Conservation (phyloP, 2,329 filamentous ascomycete species). For the Monosporascus sp. region DNA sequence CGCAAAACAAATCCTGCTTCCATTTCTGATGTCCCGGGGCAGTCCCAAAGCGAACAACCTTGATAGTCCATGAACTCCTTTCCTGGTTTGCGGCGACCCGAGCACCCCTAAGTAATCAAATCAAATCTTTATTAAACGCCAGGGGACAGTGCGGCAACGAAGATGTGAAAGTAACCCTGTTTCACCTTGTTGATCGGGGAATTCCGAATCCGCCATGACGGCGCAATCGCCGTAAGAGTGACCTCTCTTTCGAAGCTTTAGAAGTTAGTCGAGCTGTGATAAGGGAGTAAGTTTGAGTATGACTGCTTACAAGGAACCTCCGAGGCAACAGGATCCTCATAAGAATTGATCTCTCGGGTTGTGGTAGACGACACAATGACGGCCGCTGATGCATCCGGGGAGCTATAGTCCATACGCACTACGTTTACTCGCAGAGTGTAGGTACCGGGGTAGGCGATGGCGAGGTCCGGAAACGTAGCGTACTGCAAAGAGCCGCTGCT, state of each 20-base stretch:
- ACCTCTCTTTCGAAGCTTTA: neutral
- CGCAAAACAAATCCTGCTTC: too few relatives aligned
- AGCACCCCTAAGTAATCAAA: neutral
- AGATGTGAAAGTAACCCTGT: neutral
- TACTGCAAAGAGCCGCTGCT: conserved; percentile 11
- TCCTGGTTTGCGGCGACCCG: neutral
- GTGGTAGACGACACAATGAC: conserved; percentile 9
- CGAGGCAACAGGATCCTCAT: conserved; percentile 12
- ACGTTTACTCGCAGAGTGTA: conserved; percentile 17
- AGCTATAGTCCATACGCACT: conserved; percentile 17
- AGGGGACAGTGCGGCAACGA: neutral
- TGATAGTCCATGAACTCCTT: neutral
- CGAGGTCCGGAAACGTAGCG: conserved; percentile 18
- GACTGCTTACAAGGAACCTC: conserved; percentile 17
- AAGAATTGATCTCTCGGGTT: conserved; percentile 12
- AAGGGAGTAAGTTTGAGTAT: neutral
- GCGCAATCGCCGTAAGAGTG: neutral
- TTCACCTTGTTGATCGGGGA: neutral
- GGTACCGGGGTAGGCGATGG: conserved; percentile 13
- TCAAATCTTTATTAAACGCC: too few relatives aligned
- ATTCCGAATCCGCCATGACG: conserved; percentile 2
- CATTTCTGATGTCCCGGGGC: too few relatives aligned
- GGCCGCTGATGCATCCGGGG: conserved; percentile 6
- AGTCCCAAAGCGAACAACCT: too few relatives aligned
- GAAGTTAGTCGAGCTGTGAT: neutral